phyloP scores from a whole-genome alignment of 306 rosid species.

The Vigna reflexopilosa region DNA sequence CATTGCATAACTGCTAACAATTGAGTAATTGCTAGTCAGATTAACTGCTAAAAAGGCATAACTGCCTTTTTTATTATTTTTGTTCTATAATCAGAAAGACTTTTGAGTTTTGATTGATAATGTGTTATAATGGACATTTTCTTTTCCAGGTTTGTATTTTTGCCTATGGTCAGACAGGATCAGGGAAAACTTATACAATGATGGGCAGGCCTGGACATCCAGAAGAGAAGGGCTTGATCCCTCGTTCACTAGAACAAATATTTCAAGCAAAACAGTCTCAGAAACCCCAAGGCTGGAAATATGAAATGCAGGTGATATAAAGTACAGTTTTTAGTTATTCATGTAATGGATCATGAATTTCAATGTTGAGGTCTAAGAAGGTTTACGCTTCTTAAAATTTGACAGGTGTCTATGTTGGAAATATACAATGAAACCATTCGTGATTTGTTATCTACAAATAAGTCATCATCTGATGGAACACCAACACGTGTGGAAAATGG shows the following conservation, averaged over 20 bases:
- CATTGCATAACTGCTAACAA: slow-evolving; percentile 10
- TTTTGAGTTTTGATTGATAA: background rate
- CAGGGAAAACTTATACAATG: slow-evolving; percentile 99
- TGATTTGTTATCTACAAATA: slow-evolving; percentile 75
- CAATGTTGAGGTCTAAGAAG: slow-evolving; percentile 35
- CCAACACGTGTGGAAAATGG: slow-evolving; percentile 68
- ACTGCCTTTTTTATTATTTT: no score
- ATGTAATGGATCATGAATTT: background rate
- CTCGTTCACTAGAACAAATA: slow-evolving; percentile 92
- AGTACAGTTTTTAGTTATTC: slow-evolving; percentile 17
- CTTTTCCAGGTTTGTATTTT: slow-evolving; percentile 91
- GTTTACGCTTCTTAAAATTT: slow-evolving; percentile 25
- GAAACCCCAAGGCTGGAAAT: slow-evolving; percentile 92
- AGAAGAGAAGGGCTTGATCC: slow-evolving; percentile 87
- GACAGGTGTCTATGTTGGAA: slow-evolving; percentile 96
- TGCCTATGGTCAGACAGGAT: slow-evolving; percentile 98
- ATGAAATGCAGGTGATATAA: slow-evolving; percentile 90
- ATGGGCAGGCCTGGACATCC: slow-evolving; percentile 90
- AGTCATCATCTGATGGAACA: slow-evolving; percentile 55
- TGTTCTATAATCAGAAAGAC: no score
- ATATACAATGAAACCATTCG: slow-evolving; percentile 93
- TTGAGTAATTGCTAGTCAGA: background rate
- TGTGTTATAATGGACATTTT: slow-evolving; percentile 38
- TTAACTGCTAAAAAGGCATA: no score
- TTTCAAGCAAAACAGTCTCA: slow-evolving; percentile 85